Evolutionary conservation across 2,329 filamentous ascomycete genomes (phyloP), one percentile per base, ranked within the genome.

Genomic region (Fusarium marasasianum): DNA sequence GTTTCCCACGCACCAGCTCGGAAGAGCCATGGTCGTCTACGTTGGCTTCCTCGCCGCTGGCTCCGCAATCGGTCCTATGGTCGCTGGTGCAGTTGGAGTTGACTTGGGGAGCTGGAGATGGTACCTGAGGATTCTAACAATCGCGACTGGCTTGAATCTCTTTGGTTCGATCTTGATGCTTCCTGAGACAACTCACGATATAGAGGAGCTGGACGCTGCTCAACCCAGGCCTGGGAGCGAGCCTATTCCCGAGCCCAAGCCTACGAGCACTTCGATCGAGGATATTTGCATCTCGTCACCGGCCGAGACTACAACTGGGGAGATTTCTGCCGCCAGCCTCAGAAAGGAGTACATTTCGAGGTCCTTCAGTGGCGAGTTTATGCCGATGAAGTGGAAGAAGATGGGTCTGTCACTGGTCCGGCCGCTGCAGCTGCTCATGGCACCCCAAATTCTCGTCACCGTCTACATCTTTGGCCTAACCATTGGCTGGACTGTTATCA

Each of bases 401-500:
- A 55, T 64, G 40, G 22, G 15, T 1, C 18, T 38, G 5, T 31
- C 33, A 18, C 3, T 66, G 5, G 6, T 66, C 0, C 50, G 11
- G 1, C 63, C 63, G 6, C 20, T 66, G 1, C 43, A 58, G 4
- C 38, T 66, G 0, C 24, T 66, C 5, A 24, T 38, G 3, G 29
- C 24, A 29, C 63, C 63, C 5, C 63, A 66, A 5, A 61, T 66
- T 4, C 43, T 66, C 0, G 50, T 66, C 14, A 66, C 61, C 8
- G 61, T 66, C 2, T 66, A 66, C 9, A 15, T 66, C 2, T 66
- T 66, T 22, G 63, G 63, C 12, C 31, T 66, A 0, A 66, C 63
- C 1, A 66, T 66, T 29, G 61, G 63, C n/a, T 66, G 63, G 63
- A 66, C 63, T 10, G 61, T 66, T 4, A 66, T 66, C 0, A 44